Percentiles rank a stretch among this genome's conserved stretches.
Conservation (phyloP, 768 basidiomycete species). For the Leccinum sublutescens region DNA sequence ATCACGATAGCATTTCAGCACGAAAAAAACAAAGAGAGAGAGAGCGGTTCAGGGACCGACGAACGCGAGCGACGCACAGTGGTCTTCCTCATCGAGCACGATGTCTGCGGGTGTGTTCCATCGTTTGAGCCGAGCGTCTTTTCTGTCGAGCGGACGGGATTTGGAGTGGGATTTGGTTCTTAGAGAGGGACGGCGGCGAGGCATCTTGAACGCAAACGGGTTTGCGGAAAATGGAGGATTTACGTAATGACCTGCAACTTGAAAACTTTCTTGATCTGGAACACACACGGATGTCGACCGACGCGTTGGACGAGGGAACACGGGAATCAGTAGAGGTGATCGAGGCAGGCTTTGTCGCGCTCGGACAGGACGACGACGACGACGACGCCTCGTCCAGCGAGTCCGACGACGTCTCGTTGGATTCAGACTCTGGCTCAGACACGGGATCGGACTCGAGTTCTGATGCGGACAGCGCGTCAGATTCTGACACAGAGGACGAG, state of each 20-base stretch:
- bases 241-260: constrained; percentile 15
- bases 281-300: constrained; percentile 1
- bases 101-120: constrained; percentile 72
- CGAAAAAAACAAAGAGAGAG: not conserved
- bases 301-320: constrained; percentile 7
- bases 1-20: constrained; percentile 5
- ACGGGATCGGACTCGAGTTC: constrained; percentile 37
- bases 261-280: not conserved
- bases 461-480: constrained; percentile 30
- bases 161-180: constrained; percentile 36
- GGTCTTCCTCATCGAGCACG: constrained; percentile 75
- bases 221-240: too few species aligned
- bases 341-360: not conserved
- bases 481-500: constrained; percentile 40
- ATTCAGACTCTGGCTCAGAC: constrained; percentile 8
- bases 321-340: not conserved
- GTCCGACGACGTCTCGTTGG: not conserved
- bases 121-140: constrained; percentile 53
- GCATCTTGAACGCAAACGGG: constrained; percentile 35
- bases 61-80: constrained; percentile 50
- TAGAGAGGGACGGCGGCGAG: constrained; percentile 38
- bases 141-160: constrained; percentile 48
- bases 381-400: not conserved
- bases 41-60: not conserved
- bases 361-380: constrained; percentile 6